Conservation (phyloP, 345 rosid genomes). For the Capsella bursapastoris region DNA sequence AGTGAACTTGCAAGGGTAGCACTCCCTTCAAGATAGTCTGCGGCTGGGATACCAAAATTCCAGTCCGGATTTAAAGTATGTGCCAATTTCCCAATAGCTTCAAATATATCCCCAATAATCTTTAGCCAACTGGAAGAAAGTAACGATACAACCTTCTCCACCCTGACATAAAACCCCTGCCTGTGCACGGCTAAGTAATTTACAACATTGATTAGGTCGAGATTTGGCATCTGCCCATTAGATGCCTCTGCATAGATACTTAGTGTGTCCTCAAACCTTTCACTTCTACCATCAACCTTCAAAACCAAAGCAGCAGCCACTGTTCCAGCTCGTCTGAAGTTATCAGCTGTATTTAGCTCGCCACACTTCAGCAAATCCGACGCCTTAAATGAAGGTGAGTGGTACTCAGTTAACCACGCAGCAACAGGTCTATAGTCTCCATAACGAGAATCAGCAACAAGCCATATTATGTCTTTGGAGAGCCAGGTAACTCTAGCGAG, state of each 20-base stretch:
- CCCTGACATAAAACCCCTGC: constrained; percentile 80
- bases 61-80: constrained; percentile 65
- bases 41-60: constrained; percentile 78
- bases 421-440: constrained; percentile 85
- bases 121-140: constrained; percentile 63
- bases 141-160: constrained; percentile 67
- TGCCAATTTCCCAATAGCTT: constrained; percentile 63
- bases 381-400: constrained; percentile 62
- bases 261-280: constrained; percentile 64
- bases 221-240: constrained; percentile 98
- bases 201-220: constrained; percentile 89
- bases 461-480: constrained; percentile 91
- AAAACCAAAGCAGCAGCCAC: constrained; percentile 88
- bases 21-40: constrained; percentile 82
- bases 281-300: constrained; percentile 68
- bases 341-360: constrained; percentile 46
- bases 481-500: constrained; percentile 87
- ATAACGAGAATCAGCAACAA: constrained; percentile 79
- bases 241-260: constrained; percentile 91
- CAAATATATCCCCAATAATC: constrained; percentile 64
- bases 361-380: constrained; percentile 42
- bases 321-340: constrained; percentile 82
- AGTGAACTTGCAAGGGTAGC: constrained; percentile 92
- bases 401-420: constrained; percentile 90
- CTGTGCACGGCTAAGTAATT: constrained; percentile 86